Percentiles rank a stretch among this genome's conserved stretches.
phyloP scores from a whole-genome alignment of 129 eudicot genomes.

The Centella asiatica region DNA sequence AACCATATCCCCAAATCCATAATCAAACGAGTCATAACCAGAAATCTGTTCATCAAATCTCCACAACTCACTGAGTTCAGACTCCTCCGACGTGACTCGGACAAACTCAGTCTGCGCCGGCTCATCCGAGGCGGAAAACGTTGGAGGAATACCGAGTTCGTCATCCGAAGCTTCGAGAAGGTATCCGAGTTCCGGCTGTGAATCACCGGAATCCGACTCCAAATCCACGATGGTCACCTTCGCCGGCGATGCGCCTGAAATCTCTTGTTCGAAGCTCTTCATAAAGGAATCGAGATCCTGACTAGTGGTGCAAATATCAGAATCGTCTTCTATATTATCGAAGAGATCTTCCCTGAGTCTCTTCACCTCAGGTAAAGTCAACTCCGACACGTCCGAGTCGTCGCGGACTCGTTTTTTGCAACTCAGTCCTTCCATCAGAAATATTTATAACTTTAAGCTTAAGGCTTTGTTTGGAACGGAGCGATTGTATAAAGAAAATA shows the following conservation, averaged over 20 bases:
- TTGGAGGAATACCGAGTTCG: slow-evolving; percentile 59
- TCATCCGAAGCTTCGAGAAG: slow-evolving; percentile 52
- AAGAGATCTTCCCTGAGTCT: slow-evolving; percentile 40
- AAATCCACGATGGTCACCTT: slow-evolving; percentile 23
- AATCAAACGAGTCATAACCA: slow-evolving; percentile 54
- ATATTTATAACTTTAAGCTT: background rate
- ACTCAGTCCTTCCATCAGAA: slow-evolving; percentile 32
- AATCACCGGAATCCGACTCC: slow-evolving; percentile 37
- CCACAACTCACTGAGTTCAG: slow-evolving; percentile 42
- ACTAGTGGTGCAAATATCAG: slow-evolving; percentile 26
- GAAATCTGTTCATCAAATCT: slow-evolving; percentile 36
- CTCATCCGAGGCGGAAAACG: slow-evolving; percentile 16
- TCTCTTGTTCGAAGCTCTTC: slow-evolving; percentile 67
- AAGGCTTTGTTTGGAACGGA: slow-evolving; percentile 2
- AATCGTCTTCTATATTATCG: slow-evolving; percentile 39
- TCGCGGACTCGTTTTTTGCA: slow-evolving; percentile 29
- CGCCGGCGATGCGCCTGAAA: slow-evolving; percentile 16
- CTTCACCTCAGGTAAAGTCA: slow-evolving; percentile 46
- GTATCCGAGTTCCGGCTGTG: slow-evolving; percentile 44
- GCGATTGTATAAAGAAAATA: background rate
- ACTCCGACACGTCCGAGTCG: slow-evolving; percentile 37
- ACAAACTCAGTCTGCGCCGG: slow-evolving; percentile 22
- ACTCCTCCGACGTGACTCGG: slow-evolving; percentile 38
- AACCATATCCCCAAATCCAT: slow-evolving; percentile 28
- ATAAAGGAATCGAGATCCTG: slow-evolving; percentile 75